Evolutionary conservation across 2,329 filamentous ascomycete species (phyloP).

Genomic region (Didymella exigua): DNA sequence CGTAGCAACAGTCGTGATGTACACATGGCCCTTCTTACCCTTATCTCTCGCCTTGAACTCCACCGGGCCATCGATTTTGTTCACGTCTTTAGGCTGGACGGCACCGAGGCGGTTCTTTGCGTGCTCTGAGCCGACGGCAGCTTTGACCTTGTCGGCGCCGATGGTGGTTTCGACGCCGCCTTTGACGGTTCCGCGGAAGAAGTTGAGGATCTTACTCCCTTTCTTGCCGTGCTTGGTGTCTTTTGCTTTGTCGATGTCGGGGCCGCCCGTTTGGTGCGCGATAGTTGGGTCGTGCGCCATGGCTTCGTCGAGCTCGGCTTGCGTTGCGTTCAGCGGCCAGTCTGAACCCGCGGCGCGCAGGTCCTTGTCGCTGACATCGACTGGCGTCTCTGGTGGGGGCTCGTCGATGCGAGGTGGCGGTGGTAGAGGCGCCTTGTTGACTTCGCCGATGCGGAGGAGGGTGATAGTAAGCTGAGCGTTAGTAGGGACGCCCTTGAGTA

Average conservation of each 20-base stretch:
- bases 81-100: conserved; percentile 57
- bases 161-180: conserved; percentile 74
- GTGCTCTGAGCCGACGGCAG: conserved; percentile 63
- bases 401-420: conserved; percentile 56
- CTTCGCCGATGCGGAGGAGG: conserved; percentile 79
- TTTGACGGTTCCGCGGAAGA: conserved; percentile 73
- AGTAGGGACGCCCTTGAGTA: conserved; percentile 82
- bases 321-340: conserved; percentile 64
- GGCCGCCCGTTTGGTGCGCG: conserved; percentile 57
- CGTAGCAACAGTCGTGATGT: conserved; percentile 70
- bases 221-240: conserved; percentile 55
- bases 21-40: conserved; percentile 74
- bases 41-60: conserved; percentile 76
- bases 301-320: conserved; percentile 70
- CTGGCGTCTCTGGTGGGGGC: conserved; percentile 57
- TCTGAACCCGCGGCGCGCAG: conserved; percentile 60
- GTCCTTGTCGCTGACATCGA: conserved; percentile 57
- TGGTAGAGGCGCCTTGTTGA: conserved; percentile 78
- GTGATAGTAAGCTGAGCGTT: conserved; percentile 85
- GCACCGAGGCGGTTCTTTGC: conserved; percentile 76
- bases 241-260: conserved; percentile 59
- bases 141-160: conserved; percentile 72
- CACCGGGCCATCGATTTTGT: conserved; percentile 67
- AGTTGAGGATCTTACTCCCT: conserved; percentile 60
- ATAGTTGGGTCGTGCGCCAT: conserved; percentile 54